Evolutionary conservation across 2,329 filamentous ascomycete species (phyloP).

Genomic region (Piedraia hortae): DNA sequence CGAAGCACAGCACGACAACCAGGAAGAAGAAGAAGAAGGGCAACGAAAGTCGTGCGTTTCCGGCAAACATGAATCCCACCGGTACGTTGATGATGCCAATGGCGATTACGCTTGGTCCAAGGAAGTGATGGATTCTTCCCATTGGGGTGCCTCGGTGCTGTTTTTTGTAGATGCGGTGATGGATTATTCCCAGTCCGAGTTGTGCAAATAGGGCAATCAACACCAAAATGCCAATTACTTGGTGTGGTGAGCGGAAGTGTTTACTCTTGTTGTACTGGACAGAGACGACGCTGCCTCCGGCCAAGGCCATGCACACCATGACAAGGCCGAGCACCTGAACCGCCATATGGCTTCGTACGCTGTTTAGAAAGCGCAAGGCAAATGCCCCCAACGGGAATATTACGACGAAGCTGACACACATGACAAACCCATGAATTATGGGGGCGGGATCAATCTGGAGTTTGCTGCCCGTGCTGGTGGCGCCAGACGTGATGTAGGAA

Average conservation of each 20-base stretch:
- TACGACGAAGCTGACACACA: conserved; percentile 12
- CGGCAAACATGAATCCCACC: conserved; percentile 29
- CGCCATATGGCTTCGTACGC: conserved; percentile 16
- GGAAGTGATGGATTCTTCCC: conserved; percentile 28
- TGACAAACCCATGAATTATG: conserved; percentile 9
- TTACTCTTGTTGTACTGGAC: conserved; percentile 8
- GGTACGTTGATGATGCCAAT: conserved; percentile 29
- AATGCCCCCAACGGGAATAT: conserved; percentile 12
- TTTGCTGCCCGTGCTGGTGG: conserved; percentile 4
- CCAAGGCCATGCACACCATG: conserved; percentile 13
- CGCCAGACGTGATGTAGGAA: conserved; percentile 4
- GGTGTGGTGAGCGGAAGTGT: conserved; percentile 16
- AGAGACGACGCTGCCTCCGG: conserved; percentile 16
- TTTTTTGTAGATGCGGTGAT: conserved; percentile 25
- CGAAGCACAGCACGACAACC: conserved; percentile 15
- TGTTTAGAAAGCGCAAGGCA: conserved; percentile 14
- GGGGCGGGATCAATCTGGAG: conserved; percentile 7
- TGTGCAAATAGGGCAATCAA: conserved; percentile 25
- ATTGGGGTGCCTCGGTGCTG: conserved; percentile 19
- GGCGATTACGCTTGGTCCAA: conserved; percentile 26
- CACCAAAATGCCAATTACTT: conserved; percentile 30
- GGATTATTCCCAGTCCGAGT: conserved; percentile 26
- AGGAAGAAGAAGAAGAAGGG: conserved; percentile 21
- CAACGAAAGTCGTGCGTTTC: conserved; percentile 20
- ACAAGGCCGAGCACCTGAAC: conserved; percentile 14